These are phyloP conservation scores for Candida argentea DNA, from an alignment of 805 yeast species.

Conservation along the genomic window DNA sequence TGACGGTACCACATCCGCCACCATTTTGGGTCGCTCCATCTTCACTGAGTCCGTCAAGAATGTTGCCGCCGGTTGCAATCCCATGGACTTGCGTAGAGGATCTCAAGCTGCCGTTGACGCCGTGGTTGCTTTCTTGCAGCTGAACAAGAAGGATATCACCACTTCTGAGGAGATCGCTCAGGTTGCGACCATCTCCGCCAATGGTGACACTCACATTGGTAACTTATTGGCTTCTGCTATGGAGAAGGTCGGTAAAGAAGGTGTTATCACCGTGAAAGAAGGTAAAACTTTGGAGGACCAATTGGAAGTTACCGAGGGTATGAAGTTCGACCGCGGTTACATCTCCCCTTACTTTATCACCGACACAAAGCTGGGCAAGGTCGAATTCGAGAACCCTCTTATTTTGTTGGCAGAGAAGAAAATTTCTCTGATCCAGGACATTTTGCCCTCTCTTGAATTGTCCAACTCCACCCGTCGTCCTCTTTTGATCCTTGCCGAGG, in stretches of 20 bases:
- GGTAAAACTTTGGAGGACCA: slow-evolving; percentile 96
- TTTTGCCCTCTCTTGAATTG: slow-evolving; percentile 85
- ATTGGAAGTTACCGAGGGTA: slow-evolving; percentile 93
- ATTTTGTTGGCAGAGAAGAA: slow-evolving; percentile 85
- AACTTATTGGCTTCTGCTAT: slow-evolving; percentile 85
- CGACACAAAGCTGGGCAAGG: slow-evolving; percentile 85
- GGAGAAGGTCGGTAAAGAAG: slow-evolving; percentile 98
- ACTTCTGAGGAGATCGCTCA: slow-evolving; percentile 93
- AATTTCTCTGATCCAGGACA: slow-evolving; percentile 80
- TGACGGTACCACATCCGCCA: slow-evolving; percentile 97
- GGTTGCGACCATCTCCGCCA: slow-evolving; percentile 96
- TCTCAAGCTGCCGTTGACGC: slow-evolving; percentile 95
- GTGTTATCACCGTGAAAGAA: slow-evolving; percentile 95
- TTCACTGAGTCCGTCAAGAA: slow-evolving; percentile 92
- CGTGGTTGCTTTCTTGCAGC: slow-evolving; percentile 73
- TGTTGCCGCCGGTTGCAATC: slow-evolving; percentile 98
- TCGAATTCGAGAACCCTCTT: slow-evolving; percentile 90
- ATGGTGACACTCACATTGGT: slow-evolving; percentile 92
- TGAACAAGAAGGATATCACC: slow-evolving; percentile 86
- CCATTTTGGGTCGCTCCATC: slow-evolving; percentile 90
- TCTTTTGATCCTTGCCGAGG: slow-evolving; percentile 87
- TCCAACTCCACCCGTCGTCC: slow-evolving; percentile 93
- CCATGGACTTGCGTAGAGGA: slow-evolving; percentile 96
- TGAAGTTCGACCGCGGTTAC: slow-evolving; percentile 96
- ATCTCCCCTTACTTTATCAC: slow-evolving; percentile 95